A percentile compares a stretch with the other conserved stretches of the same genome.
phyloP scores from a whole-genome alignment of 768 basidiomycete species.

The Mycena kentingensis region DNA sequence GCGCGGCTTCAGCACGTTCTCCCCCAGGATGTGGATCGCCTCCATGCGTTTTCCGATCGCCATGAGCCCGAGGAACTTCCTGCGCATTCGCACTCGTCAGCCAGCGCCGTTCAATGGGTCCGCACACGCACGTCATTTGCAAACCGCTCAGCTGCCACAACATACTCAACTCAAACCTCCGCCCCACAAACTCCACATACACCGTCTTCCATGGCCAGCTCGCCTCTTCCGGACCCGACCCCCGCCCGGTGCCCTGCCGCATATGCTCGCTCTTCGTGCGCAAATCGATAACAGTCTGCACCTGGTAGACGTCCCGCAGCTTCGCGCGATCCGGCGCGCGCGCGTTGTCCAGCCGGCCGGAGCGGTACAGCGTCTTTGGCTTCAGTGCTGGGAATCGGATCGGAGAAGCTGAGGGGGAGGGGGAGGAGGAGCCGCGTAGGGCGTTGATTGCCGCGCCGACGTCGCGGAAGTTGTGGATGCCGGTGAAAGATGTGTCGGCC shows the following conservation, averaged over 20 bases:
- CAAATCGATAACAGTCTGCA: slow-evolving; percentile 23
- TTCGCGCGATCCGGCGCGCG: slow-evolving; percentile 13
- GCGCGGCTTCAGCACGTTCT: slow-evolving; percentile 21
- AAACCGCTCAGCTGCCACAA: slow-evolving; percentile 23
- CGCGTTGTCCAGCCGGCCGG: slow-evolving; percentile 24
- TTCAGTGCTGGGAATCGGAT: no score
- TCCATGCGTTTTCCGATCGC: slow-evolving; percentile 16
- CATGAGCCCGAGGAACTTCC: slow-evolving; percentile 22
- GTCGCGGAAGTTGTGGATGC: slow-evolving; percentile 23
- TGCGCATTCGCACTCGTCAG: neutral
- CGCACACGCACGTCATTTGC: slow-evolving; percentile 19
- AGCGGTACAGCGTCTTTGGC: slow-evolving; percentile 18
- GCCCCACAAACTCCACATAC: slow-evolving; percentile 18
- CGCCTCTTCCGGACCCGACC: neutral
- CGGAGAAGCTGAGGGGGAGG: no score
- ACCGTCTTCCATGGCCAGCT: slow-evolving; percentile 23
- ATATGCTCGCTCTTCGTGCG: slow-evolving; percentile 25
- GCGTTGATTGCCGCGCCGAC: slow-evolving; percentile 16
- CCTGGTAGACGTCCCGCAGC: slow-evolving; percentile 13
- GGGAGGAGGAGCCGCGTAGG: neutral
- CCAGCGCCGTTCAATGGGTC: neutral
- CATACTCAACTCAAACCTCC: slow-evolving; percentile 20
- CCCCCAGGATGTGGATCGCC: slow-evolving; percentile 22
- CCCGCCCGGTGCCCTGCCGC: slow-evolving; percentile 5
- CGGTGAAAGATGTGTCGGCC: slow-evolving; percentile 8